These are phyloP conservation scores for Gillenia trifoliata DNA, from an alignment of 306 rosid genomes.

Conservation along the genomic window DNA sequence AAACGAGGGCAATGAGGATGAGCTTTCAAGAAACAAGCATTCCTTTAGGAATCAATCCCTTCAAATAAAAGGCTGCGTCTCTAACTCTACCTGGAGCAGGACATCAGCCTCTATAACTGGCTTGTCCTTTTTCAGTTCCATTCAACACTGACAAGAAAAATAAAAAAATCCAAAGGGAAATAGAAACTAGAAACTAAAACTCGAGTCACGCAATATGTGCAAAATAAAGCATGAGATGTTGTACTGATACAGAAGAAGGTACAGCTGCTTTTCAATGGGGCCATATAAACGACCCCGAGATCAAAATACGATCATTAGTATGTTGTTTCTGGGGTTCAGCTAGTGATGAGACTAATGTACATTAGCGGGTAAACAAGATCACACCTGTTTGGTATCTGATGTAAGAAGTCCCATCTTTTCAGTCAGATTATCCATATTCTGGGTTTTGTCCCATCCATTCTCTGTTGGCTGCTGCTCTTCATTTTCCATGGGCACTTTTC, in stretches of 20 bases:
- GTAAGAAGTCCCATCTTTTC: conserved; percentile 87
- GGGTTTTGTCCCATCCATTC: conserved; percentile 64
- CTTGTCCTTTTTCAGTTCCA: neutral
- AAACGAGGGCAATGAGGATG: too few relatives aligned
- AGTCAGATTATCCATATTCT: conserved; percentile 66
- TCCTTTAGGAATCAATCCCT: neutral
- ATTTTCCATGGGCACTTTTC: conserved; percentile 22
- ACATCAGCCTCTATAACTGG: conserved; percentile 21
- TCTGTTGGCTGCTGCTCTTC: conserved; percentile 52
- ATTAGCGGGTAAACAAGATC: conserved; percentile 30
- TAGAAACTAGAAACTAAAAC: neutral
- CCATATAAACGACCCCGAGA: conserved; percentile 6
- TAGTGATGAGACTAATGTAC: conserved; percentile 35
- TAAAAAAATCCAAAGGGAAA: conserved; percentile 6
- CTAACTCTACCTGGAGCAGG: neutral
- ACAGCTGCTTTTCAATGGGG: conserved; percentile 19
- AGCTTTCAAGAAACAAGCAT: too few relatives aligned
- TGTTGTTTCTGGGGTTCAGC: conserved; percentile 30
- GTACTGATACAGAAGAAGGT: conserved; percentile 14
- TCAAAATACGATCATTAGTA: conserved; percentile 16
- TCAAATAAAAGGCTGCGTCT: neutral
- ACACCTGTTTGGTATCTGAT: conserved; percentile 52
- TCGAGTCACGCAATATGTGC: conserved; percentile 16
- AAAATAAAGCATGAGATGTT: conserved; percentile 20
- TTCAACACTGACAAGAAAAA: neutral